Evolutionary conservation across 352 stramenopile species (phyloP).

Genomic region (Phytopythium mirpurense): DNA sequence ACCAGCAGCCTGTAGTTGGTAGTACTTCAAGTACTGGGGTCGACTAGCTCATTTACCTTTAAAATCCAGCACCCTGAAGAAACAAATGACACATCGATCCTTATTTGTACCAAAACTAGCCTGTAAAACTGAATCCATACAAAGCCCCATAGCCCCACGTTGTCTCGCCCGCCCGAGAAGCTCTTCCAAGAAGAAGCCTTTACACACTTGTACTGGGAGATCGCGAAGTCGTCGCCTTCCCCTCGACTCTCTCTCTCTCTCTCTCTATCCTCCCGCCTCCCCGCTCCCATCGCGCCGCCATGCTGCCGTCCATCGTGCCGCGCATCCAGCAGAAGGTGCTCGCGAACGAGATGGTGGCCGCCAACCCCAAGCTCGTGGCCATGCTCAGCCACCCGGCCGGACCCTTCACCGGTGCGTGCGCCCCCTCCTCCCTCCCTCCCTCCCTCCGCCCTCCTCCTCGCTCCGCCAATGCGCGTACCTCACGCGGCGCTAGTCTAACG

Average conservation of each 20-base stretch:
- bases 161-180: constrained; percentile 1
- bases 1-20: too few species aligned
- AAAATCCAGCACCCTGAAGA: too few species aligned
- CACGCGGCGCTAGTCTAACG: too few species aligned
- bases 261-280: too few species aligned
- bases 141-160: not conserved
- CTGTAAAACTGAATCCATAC: not conserved
- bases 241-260: not conserved
- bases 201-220: not conserved
- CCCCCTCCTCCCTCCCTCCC: not conserved
- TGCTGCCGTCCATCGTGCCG: constrained; percentile 67
- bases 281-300: constrained; percentile 7
- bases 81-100: too few species aligned
- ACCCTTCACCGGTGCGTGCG: constrained; percentile 65
- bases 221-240: constrained; percentile 2
- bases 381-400: constrained; percentile 77
- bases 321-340: constrained; percentile 65
- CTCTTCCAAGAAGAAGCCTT: not conserved
- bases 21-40: too few species aligned
- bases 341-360: constrained; percentile 49
- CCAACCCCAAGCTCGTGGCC: constrained; percentile 50
- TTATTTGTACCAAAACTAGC: too few species aligned
- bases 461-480: too few species aligned
- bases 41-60: too few species aligned
- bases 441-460: not conserved